Evolutionary conservation across 2,329 filamentous ascomycete genomes (phyloP).

Genomic region (Beauveria varroae): DNA sequence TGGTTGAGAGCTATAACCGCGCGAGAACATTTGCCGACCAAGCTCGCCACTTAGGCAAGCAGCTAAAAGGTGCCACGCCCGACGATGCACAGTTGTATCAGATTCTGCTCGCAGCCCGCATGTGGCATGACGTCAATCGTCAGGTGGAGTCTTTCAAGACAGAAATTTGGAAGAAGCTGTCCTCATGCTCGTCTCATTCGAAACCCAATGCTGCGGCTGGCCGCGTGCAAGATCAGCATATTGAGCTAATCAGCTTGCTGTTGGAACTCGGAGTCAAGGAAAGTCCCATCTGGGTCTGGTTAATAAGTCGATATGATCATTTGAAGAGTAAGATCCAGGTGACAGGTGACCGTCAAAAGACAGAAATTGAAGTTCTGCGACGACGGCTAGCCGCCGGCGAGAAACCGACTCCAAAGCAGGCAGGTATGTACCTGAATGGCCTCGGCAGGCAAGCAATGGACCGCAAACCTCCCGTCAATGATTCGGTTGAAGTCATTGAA

Average conservation of each 20-base stretch:
- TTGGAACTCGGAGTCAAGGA: conserved; percentile 93
- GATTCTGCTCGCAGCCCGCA: conserved; percentile 78
- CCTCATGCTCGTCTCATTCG: conserved; percentile 54
- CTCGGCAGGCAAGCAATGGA: conserved; percentile 61
- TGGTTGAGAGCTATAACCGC: conserved; percentile 79
- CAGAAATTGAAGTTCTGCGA: conserved; percentile 87
- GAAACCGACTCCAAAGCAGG: conserved; percentile 58
- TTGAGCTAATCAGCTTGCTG: conserved; percentile 82
- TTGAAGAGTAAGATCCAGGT: conserved; percentile 77
- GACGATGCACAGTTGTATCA: conserved; percentile 77
- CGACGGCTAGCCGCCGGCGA: conserved; percentile 69
- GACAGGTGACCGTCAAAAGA: conserved; percentile 75
- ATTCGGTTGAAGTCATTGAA: conserved; percentile 73
- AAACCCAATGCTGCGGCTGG: conserved; percentile 40
- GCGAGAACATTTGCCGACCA: conserved; percentile 79
- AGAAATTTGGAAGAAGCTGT: conserved; percentile 78
- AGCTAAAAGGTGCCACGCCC: conserved; percentile 46
- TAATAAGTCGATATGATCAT: conserved; percentile 81
- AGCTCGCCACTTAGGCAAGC: conserved; percentile 60
- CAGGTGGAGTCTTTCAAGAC: conserved; percentile 84
- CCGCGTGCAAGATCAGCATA: conserved; percentile 69
- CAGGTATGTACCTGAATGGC: conserved; percentile 70
- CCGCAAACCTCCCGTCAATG: conserved; percentile 57
- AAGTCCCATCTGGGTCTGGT: conserved; percentile 95
- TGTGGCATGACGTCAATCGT: conserved; percentile 91